phyloP scores from a whole-genome alignment of 208 protist species.

The Leishmania turanica region DNA sequence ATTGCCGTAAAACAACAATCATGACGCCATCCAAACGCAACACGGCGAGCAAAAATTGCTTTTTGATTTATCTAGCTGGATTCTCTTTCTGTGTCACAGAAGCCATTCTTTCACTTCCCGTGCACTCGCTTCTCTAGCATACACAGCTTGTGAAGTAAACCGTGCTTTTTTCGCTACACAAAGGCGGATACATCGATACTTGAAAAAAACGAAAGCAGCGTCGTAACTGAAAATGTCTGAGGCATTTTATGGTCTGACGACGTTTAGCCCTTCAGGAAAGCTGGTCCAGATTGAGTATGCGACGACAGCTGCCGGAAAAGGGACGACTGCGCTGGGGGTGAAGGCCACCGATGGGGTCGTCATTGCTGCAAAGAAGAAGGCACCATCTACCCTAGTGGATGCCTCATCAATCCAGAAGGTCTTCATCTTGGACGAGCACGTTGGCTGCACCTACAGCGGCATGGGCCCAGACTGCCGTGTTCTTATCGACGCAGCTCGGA shows the following conservation, averaged over 20 bases:
- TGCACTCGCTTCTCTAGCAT: slow-evolving; percentile 2
- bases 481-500: slow-evolving; percentile 95
- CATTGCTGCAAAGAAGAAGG: slow-evolving; percentile 99
- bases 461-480: slow-evolving; percentile 99
- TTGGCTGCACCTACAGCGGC: slow-evolving; percentile 98
- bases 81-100: not conserved
- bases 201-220: not conserved
- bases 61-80: not conserved
- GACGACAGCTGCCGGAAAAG: slow-evolving; percentile 95
- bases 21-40: not conserved
- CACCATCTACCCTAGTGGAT: slow-evolving; percentile 95
- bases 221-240: slow-evolving; percentile 70
- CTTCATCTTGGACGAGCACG: slow-evolving; percentile 92
- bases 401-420: slow-evolving; percentile 96
- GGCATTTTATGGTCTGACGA: slow-evolving; percentile 99
- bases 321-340: slow-evolving; percentile 93
- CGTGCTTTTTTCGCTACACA: not conserved
- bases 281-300: slow-evolving; percentile 99
- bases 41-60: not conserved
- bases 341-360: slow-evolving; percentile 98
- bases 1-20: not conserved
- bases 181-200: not conserved
- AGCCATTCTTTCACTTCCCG: not conserved
- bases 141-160: not conserved
- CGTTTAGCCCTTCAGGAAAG: slow-evolving; percentile 99